phyloP scores from a whole-genome alignment of 1,284 basidiomycete species.

The Xerocomus amazonicus region DNA sequence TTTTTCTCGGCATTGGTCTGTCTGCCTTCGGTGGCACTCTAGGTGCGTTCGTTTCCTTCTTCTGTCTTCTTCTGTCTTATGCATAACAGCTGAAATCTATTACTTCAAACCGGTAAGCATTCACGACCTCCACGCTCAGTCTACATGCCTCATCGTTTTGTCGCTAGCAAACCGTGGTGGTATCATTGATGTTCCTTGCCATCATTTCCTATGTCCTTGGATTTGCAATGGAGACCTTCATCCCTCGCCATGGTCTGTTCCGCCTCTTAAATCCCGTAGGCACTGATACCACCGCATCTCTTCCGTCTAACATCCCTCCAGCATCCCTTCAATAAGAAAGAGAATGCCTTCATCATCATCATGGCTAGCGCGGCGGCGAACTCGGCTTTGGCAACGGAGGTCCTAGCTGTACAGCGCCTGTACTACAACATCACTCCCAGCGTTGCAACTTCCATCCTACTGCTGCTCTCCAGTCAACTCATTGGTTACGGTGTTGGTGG shows the following conservation, averaged over 20 bases:
- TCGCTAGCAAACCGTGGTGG: constrained; percentile 44
- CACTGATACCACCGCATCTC: constrained; percentile 10
- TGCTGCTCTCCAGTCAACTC: constrained; percentile 60
- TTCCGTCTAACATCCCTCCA: constrained; percentile 15
- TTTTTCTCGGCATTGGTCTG: constrained; percentile 59
- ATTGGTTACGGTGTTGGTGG: constrained; percentile 60
- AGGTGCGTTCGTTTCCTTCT: constrained; percentile 15
- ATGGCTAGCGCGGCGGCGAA: constrained; percentile 65
- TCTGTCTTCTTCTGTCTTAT: not conserved
- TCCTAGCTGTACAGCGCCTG: constrained; percentile 59
- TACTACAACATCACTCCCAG: constrained; percentile 56
- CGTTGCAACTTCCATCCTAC: constrained; percentile 50
- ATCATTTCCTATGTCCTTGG: constrained; percentile 42
- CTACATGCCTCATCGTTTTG: not conserved
- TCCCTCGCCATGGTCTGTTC: constrained; percentile 48
- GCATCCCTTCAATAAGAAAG: constrained; percentile 45
- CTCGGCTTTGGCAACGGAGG: constrained; percentile 61
- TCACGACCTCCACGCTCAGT: not conserved
- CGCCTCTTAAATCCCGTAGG: constrained; percentile 55
- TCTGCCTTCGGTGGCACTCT: constrained; percentile 58
- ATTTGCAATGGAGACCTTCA: constrained; percentile 38
- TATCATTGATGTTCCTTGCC: constrained; percentile 52
- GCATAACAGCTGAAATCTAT: constrained; percentile 46
- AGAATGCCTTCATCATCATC: constrained; percentile 63
- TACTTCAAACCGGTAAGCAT: constrained; percentile 53